These are phyloP conservation scores for Rhizoctonia solani DNA, from an alignment of 1,284 basidiomycete genomes.

Conservation along the genomic window DNA sequence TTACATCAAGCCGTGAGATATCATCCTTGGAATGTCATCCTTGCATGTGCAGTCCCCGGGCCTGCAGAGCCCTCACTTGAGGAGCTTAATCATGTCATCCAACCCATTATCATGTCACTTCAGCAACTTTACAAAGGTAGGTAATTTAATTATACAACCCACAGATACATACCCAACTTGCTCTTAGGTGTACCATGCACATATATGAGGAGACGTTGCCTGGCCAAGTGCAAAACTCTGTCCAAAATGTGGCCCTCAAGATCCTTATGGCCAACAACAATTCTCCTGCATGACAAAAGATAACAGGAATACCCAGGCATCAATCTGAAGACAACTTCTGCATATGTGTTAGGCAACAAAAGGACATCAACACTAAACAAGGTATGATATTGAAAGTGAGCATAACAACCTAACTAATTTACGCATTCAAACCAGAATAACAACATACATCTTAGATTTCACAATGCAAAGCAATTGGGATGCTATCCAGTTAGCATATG, in stretches of 20 bases:
- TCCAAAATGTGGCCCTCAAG: no score
- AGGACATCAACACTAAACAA: not conserved
- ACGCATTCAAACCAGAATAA: not conserved
- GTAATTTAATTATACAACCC: not conserved
- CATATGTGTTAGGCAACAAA: not conserved
- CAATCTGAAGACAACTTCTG: not conserved
- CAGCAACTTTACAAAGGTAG: not conserved
- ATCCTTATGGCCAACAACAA: not conserved
- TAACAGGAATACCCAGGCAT: not conserved
- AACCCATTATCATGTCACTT: not conserved
- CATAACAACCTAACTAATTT: not conserved
- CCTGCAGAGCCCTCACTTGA: conserved; percentile 2
- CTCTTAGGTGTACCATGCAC: not conserved
- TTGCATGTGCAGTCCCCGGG: conserved; percentile 5
- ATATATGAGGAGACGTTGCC: not conserved
- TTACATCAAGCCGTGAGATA: not conserved
- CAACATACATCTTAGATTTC: not conserved
- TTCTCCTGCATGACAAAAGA: not conserved
- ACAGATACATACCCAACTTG: not conserved
- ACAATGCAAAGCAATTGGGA: not conserved
- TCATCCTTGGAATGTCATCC: conserved; percentile 1
- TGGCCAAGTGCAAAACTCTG: not conserved
- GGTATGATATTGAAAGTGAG: conserved; percentile 13
- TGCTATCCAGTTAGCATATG: not conserved
- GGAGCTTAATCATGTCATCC: not conserved